Percentiles rank a stretch among this genome's conserved stretches.
Evolutionary conservation across 352 stramenopile genomes (phyloP).

Genomic region (Phytopythium chamaehyphon): DNA sequence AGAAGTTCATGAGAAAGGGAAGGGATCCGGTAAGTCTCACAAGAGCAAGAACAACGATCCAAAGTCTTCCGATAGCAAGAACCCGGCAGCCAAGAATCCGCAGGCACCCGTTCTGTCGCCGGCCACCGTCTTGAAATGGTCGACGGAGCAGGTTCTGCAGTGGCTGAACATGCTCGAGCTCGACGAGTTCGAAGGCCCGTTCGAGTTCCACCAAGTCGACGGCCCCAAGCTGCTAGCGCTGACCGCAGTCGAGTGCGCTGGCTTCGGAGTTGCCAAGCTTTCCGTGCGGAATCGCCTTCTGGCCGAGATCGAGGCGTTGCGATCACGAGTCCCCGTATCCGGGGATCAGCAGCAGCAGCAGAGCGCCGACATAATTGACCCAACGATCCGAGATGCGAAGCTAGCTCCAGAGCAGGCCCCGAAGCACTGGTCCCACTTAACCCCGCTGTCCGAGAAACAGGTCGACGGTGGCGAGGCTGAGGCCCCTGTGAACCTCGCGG

Average conservation of each 20-base stretch:
- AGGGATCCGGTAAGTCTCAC: conserved; percentile 8
- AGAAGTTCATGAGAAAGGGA: conserved; percentile 45
- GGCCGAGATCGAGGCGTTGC: conserved; percentile 48
- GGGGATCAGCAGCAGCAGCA: background rate
- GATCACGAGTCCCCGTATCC: conserved; percentile 2
- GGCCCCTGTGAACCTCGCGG: conserved; percentile 65
- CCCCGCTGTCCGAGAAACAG: conserved; percentile 40
- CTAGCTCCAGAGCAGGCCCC: conserved; percentile 16
- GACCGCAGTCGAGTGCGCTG: conserved; percentile 33
- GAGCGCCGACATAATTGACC: conserved; percentile 46
- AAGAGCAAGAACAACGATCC: background rate
- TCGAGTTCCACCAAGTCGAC: conserved; percentile 81
- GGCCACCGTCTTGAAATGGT: conserved; percentile 48
- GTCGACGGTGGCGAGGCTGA: conserved; percentile 13
- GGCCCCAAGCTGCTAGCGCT: conserved; percentile 42
- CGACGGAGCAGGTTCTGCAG: conserved; percentile 46
- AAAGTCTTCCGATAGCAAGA: too few relatives aligned
- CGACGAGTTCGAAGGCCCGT: conserved; percentile 58
- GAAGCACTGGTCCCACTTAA: conserved; percentile 71
- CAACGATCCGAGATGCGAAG: conserved; percentile 41
- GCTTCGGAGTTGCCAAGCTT: conserved; percentile 52
- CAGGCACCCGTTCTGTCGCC: conserved; percentile 27
- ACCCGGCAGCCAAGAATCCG: background rate
- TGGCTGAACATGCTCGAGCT: conserved; percentile 57
- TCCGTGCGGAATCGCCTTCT: conserved; percentile 58